Percentiles rank a stretch among this genome's conserved stretches.
These are phyloP conservation scores for Pterocarpus macrocarpus DNA, from an alignment of 306 rosid species.

Conservation along the genomic window DNA sequence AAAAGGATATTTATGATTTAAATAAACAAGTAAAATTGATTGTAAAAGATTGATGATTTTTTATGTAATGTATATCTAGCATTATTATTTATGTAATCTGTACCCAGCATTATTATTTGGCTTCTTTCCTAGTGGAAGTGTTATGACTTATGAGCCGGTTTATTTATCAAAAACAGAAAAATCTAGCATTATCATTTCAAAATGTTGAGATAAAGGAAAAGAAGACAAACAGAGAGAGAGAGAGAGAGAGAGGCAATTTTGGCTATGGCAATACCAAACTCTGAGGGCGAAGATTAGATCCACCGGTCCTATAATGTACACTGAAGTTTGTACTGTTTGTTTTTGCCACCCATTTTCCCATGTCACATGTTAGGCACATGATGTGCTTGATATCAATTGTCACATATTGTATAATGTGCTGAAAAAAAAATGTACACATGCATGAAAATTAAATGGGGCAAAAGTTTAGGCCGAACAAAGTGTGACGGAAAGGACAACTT, in stretches of 20 bases:
- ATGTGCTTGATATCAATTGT: slow-evolving; percentile 43
- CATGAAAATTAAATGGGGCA: slow-evolving; percentile 33
- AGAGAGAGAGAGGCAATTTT: not conserved
- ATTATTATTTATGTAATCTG: no score
- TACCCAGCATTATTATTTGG: no score
- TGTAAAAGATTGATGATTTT: no score
- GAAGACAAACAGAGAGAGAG: not conserved
- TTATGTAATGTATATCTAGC: no score
- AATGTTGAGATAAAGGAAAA: not conserved
- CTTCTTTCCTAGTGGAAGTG: no score
- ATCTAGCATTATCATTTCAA: not conserved
- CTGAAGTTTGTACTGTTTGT: slow-evolving; percentile 40
- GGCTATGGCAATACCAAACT: slow-evolving; percentile 6
- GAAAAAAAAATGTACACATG: slow-evolving; percentile 38
- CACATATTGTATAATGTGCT: slow-evolving; percentile 13
- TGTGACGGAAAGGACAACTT: slow-evolving; percentile 46
- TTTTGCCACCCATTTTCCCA: slow-evolving; percentile 34
- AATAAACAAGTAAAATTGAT: no score
- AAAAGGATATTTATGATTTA: no score
- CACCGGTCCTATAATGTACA: not conserved
- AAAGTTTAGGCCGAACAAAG: slow-evolving; percentile 37
- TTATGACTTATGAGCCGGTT: no score
- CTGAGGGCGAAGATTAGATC: slow-evolving; percentile 36
- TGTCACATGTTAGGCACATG: slow-evolving; percentile 52
- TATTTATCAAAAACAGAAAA: no score